phyloP scores from a whole-genome alignment of 495 filamentous ascomycete genomes.

The Hypoxylon trugodes region DNA sequence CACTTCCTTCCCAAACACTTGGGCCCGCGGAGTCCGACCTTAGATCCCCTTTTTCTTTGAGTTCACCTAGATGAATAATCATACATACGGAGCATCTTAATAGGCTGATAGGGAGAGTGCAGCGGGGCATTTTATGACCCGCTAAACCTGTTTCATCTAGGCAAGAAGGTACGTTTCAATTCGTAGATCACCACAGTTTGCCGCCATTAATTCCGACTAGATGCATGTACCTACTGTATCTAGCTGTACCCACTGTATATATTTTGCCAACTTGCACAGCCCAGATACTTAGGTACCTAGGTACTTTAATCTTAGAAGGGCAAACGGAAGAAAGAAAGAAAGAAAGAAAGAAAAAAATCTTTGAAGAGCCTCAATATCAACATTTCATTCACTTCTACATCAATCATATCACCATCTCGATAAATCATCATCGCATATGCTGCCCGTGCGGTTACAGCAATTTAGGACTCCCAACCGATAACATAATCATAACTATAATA shows the following conservation, averaged over 20 bases:
- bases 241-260: background rate
- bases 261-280: background rate
- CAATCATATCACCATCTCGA: background rate
- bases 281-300: background rate
- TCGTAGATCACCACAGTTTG: conserved; percentile 3
- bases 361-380: conserved; percentile 32
- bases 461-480: too few relatives aligned
- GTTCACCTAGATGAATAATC: conserved; percentile 17
- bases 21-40: conserved; percentile 7
- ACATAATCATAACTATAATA: too few relatives aligned
- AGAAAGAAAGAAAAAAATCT: background rate
- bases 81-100: background rate
- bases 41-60: background rate
- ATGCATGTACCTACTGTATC: too few relatives aligned
- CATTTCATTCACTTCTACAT: conserved; percentile 9
- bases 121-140: too few relatives aligned
- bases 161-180: background rate
- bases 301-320: background rate
- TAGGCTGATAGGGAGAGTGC: too few relatives aligned
- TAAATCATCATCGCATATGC: background rate
- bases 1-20: conserved; percentile 8
- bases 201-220: background rate
- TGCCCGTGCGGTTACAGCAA: too few relatives aligned
- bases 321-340: background rate
- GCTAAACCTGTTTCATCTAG: background rate